Conservation (phyloP, 2,329 filamentous ascomycete genomes). For the Cyphellophora europaea region DNA sequence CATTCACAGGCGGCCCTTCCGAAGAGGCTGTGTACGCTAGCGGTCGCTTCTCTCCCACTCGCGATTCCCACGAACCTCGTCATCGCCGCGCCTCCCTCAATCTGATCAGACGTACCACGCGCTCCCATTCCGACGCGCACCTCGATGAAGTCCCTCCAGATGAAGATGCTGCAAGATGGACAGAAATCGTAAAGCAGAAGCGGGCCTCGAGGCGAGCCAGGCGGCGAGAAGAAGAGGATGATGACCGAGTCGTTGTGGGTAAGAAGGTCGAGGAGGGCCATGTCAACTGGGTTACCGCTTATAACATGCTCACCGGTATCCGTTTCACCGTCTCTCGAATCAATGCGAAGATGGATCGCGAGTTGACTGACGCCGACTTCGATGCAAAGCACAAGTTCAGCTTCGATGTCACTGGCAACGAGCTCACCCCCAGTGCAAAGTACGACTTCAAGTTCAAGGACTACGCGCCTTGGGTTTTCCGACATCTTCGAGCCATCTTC, state of each 20-base stretch:
- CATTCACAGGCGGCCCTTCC: conserved; percentile 27
- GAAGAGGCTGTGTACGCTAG: conserved; percentile 59
- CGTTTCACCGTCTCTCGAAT: conserved; percentile 92
- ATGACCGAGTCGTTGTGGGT: conserved; percentile 79
- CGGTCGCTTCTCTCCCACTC: conserved; percentile 72
- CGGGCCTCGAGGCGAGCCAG: conserved; percentile 75
- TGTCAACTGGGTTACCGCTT: conserved; percentile 93
- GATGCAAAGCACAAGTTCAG: conserved; percentile 93
- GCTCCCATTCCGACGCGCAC: conserved; percentile 74
- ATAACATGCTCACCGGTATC: conserved; percentile 99
- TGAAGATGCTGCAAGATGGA: conserved; percentile 85
- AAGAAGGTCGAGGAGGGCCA: conserved; percentile 97
- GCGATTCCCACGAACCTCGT: conserved; percentile 27
- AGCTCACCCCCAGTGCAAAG: conserved; percentile 93
- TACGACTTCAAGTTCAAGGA: conserved; percentile 99
- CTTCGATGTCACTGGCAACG: conserved; percentile 96
- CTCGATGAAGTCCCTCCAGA: conserved; percentile 78
- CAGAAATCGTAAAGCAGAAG: conserved; percentile 86
- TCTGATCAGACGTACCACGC: conserved; percentile 68
- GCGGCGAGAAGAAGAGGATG: conserved; percentile 75
- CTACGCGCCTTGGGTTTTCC: conserved; percentile 99
- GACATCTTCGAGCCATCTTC: conserved; percentile 78
- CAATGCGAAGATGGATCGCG: conserved; percentile 90
- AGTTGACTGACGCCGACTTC: conserved; percentile 86
- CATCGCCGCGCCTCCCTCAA: conserved; percentile 73